Percentiles rank a stretch among this genome's conserved stretches.
phyloP scores from a whole-genome alignment of 148 eudicot species.

The Nepenthes mirabilis region DNA sequence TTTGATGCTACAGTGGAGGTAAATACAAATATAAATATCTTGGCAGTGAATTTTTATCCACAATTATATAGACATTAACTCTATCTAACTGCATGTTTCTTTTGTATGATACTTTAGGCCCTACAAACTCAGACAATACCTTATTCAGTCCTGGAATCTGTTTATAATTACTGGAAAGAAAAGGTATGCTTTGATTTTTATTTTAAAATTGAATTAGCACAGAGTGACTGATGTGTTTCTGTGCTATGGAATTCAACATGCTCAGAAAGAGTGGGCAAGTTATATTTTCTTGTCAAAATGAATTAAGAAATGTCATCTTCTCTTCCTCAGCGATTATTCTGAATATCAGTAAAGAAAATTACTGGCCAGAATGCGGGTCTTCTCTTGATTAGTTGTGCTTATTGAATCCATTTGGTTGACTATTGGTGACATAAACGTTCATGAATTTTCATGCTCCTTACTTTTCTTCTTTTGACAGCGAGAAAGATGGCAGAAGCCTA shows the following conservation, averaged over 20 bases:
- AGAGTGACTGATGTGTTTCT: no score
- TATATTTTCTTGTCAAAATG: no score
- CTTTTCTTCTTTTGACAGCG: conserved; percentile 39
- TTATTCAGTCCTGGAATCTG: conserved; percentile 60
- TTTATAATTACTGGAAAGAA: conserved; percentile 77
- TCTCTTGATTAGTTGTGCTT: no score
- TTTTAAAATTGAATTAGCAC: no score
- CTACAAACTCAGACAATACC: conserved; percentile 51
- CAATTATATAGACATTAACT: not conserved
- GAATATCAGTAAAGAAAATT: no score
- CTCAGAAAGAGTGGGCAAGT: no score
- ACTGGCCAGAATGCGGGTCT: no score
- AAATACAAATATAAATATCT: conserved; percentile 1
- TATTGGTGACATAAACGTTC: not conserved
- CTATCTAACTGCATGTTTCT: conserved; percentile 3
- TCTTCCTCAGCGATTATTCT: no score
- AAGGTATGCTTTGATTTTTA: conserved; percentile 38
- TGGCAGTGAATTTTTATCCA: not conserved
- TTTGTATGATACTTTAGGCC: conserved; percentile 31
- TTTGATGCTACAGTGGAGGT: conserved; percentile 82
- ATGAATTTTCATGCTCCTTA: conserved; percentile 2
- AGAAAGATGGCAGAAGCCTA: conserved; percentile 80
- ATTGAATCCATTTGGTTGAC: not conserved
- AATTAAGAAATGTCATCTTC: no score
- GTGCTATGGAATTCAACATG: no score